Base-by-base conservation (phyloP, 108 stramenopile species). In the Discostella pseudostelligera region DNA sequence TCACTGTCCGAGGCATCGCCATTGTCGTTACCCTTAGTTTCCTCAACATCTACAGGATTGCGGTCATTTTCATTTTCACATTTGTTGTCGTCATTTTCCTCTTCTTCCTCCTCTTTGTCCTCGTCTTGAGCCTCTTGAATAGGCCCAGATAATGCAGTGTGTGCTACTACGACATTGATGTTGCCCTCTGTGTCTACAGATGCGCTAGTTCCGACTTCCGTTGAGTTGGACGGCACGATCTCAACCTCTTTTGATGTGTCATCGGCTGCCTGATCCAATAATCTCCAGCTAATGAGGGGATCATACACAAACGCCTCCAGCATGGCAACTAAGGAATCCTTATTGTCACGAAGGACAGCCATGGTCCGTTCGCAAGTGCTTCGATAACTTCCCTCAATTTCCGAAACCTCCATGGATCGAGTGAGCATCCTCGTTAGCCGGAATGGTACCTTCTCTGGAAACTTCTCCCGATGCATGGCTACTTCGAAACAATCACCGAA, bases 281-380 rank as follows among this genome's bases (percentile, higher is more conserved):
- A 78, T 45, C 99, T 87, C 98, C 98, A 99, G 22, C 96, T 96
- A 56, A 99, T 98, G 4, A 99, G 81, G 17, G 99, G 99, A 81
- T 99, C 99, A 65, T 99, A 94, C 19, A 99, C 96, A 79, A 99
- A 99, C 43, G 99, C 98, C 74, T 98, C 98, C 19, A 99, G 84
- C 97, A 99, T 97, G 12, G 97, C 93, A 24, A 98, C 93, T 43
- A 99, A 74, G 19, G 93, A 95, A 72, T 98, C 98, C 26, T 95
- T 69, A 74, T 95, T 97, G 59, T 96, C 94, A 37, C 97, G 82
- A 58, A 99, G 73, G 6, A 98, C 97, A 13, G 78, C 56, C 98
- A 99, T 98, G 19, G 97, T 97, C 32, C 87, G 74, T 73, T 99
- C 99, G 56, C 97, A 96, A 17, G 98, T 99, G 62, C 84, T 91